Evolutionary conservation across 2,329 filamentous ascomycete species (phyloP), one percentile per base, ranked within the genome.

Genomic region (Cercospora citrullina): DNA sequence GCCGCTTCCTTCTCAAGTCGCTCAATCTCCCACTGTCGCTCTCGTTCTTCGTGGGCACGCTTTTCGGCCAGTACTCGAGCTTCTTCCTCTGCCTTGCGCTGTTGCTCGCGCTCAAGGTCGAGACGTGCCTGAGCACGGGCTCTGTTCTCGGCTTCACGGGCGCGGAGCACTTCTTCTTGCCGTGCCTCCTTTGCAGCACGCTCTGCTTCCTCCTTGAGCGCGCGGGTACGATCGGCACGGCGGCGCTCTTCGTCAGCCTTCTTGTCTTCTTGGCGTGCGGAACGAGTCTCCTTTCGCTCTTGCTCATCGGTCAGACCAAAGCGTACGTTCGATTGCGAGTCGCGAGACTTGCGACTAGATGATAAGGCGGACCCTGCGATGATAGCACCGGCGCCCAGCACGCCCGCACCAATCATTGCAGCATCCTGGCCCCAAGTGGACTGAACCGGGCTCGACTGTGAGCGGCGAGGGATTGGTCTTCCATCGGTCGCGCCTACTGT

Each of bases 251-350:
- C 72, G 36, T 75, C 72, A 39, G 71, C 65, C 51, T 68, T 70
- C 71, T 71, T 67, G 23, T 80, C 72, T 58, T 80, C 75, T 66
- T 75, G 78, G 5, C 74, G 75, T 18, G 73, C 75, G 60, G 80
- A 78, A 31, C 78, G 78, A 31, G 77, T 74, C 64, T 86, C 85
- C 63, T 83, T 84, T 31, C 83, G 80, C 39, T 79, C 80, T 76
- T 88, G 85, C 73, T 87, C 85, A 58, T 87, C 80, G 0, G 86
- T 87, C 60, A 88, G 74, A 42, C 85, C 82, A 70, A 89, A 89
- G 64, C 85, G 83, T 7, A 89, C 87, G n/a, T 65, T 66, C 28
- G 66, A 65, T 4, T 65, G 80, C 16, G 79, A 75, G 8, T 78
- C 75, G 36, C 74, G 77, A 1, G 71, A 76, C 31, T 70, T 72